A percentile compares a stretch with the other conserved stretches of the same genome.
phyloP scores from a whole-genome alignment of 2,329 filamentous ascomycete genomes.

The Fusarium sp. region DNA sequence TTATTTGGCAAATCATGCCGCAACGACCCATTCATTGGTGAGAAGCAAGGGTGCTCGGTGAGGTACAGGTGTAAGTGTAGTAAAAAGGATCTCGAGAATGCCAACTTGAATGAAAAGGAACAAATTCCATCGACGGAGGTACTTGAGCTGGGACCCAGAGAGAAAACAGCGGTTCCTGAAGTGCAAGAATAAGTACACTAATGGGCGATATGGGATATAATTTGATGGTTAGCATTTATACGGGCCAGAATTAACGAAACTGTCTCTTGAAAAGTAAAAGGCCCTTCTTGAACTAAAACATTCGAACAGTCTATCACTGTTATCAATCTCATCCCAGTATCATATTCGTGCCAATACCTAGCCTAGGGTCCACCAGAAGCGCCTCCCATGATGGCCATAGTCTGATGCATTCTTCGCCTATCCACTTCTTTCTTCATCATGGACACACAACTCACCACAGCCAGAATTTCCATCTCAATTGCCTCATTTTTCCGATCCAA shows the following conservation, averaged over 20 bases:
- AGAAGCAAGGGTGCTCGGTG: constrained; percentile 45
- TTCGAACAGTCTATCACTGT: background rate
- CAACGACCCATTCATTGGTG: constrained; percentile 55
- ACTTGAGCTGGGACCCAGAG: constrained; percentile 31
- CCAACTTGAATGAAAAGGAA: constrained; percentile 41
- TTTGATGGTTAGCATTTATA: background rate
- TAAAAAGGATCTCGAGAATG: constrained; percentile 49
- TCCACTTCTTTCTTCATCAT: constrained; percentile 75
- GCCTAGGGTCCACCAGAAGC: constrained; percentile 23
- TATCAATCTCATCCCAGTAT: background rate
- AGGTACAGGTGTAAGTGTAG: constrained; percentile 56
- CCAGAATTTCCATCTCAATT: constrained; percentile 58
- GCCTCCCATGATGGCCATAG: constrained; percentile 53
- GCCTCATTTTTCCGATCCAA: constrained; percentile 45
- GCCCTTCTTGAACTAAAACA: background rate
- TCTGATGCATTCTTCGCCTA: constrained; percentile 61
- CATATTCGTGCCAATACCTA: background rate
- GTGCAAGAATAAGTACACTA: constrained; percentile 26
- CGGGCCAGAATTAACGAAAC: background rate
- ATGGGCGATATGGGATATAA: background rate
- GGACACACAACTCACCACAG: constrained; percentile 64
- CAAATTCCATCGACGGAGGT: constrained; percentile 38
- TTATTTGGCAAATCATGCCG: constrained; percentile 59
- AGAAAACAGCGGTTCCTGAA: constrained; percentile 39
- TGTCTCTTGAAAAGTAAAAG: background rate